Base-by-base conservation (phyloP, 2,329 filamentous ascomycete species). In the Trichoderma sp. region DNA sequence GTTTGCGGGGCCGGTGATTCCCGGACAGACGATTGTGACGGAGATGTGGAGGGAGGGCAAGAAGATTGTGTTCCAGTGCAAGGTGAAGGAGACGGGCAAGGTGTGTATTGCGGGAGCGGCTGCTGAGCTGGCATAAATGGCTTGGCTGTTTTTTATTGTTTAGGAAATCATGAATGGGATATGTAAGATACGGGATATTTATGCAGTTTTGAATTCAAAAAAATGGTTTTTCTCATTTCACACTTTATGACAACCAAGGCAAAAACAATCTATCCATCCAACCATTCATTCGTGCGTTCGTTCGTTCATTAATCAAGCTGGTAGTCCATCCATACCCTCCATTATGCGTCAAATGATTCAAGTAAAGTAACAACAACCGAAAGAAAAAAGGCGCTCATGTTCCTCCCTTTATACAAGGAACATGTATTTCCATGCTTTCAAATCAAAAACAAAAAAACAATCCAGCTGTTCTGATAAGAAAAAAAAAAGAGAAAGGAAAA, bases 41-140 rank as follows among this genome's bases (percentile, higher is more conserved):
- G 93, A 97, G 85, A 95, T 96, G 92, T 97, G 94, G 94, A 94
- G 92, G 83, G 93, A 96, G 76, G 90, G 89, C 60, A 90, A 88
- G 78, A 90, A 88, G 78, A 87, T 97, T 68, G 82, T 94, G 72
- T 97, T 97, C 87, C 93, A 96, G 86, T 88, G 88, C 68, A 94
- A 89, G 81, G 93, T 97, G 72, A 93, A 94, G 83, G 94, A 97
- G 87, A 97, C 94, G 67, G 94, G 94, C 76, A 97, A 96, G 87
- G 83, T 92, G 75, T 92, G 91, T 71, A 96, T 97, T 78, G 88
- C 88, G 31, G 92, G 91, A 24, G 94, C 90, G 6, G 94, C 91
- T 35, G 93, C 88, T 2, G 93, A 97, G 84, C 83, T 97, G 74
- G 76, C 90, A 5, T 64, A 33, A 13, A 27, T 53, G 49, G 33